phyloP scores from a whole-genome alignment of 768 basidiomycete species.

The Leccinum aurantiacum region DNA sequence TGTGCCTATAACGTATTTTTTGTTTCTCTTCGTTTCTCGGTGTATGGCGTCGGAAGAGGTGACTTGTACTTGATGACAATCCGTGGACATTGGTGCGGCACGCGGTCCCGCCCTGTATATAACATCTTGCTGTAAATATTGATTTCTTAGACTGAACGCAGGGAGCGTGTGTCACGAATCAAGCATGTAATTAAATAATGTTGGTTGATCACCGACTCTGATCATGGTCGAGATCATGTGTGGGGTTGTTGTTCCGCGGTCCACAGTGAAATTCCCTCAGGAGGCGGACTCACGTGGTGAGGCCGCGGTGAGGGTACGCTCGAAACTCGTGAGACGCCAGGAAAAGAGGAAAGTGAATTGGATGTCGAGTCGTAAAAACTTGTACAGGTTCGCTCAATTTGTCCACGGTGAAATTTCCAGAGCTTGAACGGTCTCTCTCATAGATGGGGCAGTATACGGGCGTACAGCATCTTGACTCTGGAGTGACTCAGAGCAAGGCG shows the following conservation, averaged over 20 bases:
- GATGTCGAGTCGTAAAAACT: no score
- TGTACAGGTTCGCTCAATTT: no score
- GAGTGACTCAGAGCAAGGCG: no score
- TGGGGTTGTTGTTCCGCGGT: not conserved
- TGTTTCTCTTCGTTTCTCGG: not conserved
- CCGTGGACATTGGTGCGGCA: not conserved
- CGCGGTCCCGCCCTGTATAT: not conserved
- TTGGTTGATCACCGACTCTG: not conserved
- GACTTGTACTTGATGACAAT: not conserved
- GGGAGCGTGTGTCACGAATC: not conserved
- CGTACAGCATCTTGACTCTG: no score
- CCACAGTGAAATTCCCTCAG: not conserved
- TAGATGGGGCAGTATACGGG: no score
- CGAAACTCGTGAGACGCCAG: no score
- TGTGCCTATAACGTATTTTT: not conserved
- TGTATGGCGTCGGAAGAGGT: not conserved
- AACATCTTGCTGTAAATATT: not conserved
- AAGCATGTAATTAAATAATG: not conserved
- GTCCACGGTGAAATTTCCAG: no score
- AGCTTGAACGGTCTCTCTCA: no score
- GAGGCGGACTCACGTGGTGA: no score
- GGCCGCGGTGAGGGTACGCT: no score
- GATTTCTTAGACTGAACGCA: not conserved
- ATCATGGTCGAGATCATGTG: not conserved
- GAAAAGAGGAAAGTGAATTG: no score